A percentile compares a stretch with the other conserved stretches of the same genome.
These are phyloP conservation scores for Ophiostoma ips DNA, from an alignment of 2,329 filamentous ascomycete species.

Conservation along the genomic window DNA sequence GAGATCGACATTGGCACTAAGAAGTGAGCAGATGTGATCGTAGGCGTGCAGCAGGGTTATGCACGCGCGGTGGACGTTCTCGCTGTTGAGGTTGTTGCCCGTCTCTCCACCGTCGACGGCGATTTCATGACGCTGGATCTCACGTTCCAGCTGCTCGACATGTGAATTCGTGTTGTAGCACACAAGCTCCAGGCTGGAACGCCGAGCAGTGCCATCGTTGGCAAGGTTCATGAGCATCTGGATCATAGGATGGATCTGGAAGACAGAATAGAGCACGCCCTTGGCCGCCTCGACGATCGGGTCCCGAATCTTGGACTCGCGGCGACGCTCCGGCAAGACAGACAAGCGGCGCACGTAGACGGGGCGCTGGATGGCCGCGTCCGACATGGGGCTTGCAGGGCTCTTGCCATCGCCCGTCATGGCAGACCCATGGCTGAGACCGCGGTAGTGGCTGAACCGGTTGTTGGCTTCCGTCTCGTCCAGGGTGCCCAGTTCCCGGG, in stretches of 20 bases:
- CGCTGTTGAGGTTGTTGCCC: constrained; percentile 41
- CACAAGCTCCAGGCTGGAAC: constrained; percentile 51
- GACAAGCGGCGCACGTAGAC: constrained; percentile 51
- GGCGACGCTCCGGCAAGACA: constrained; percentile 47
- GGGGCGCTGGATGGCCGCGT: constrained; percentile 39
- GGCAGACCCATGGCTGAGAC: constrained; percentile 54
- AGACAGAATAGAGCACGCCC: constrained; percentile 52
- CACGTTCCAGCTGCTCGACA: constrained; percentile 50
- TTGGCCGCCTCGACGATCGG: constrained; percentile 51
- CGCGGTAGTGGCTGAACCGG: constrained; percentile 52
- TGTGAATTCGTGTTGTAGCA: constrained; percentile 56
- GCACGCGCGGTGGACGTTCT: constrained; percentile 49
- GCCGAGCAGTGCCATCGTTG: constrained; percentile 44
- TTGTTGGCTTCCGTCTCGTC: constrained; percentile 50
- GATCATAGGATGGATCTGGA: constrained; percentile 54
- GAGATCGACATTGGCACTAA: constrained; percentile 47
- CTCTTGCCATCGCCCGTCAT: constrained; percentile 42
- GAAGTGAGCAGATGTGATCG: constrained; percentile 47
- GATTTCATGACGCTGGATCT: constrained; percentile 47
- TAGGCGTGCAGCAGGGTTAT: constrained; percentile 51
- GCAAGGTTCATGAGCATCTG: constrained; percentile 50
- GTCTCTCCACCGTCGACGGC: constrained; percentile 29
- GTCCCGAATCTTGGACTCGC: constrained; percentile 46
- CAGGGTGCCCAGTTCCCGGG: constrained; percentile 46
- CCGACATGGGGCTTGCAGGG: constrained; percentile 42